A percentile compares a stretch with the other conserved stretches of the same genome.
phyloP scores from a whole-genome alignment of 192 early-diverging fungal genomes.

The Backusella sp. region DNA sequence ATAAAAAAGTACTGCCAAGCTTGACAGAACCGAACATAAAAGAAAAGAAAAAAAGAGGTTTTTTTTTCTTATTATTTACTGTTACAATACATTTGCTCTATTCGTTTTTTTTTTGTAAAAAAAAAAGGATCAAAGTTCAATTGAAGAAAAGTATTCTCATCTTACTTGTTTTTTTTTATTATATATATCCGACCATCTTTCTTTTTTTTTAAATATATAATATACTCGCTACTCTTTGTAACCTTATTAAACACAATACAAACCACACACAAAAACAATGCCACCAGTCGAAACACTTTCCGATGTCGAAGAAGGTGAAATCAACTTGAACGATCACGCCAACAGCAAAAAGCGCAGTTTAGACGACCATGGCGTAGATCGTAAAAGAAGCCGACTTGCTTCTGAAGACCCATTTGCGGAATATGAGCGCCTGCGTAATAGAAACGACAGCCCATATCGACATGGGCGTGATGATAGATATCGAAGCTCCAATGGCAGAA shows the following conservation, averaged over 20 bases:
- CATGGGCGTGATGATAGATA: neutral
- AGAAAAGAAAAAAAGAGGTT: too few species aligned
- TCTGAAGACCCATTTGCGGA: conserved; percentile 21
- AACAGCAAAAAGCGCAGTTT: conserved; percentile 1
- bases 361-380: neutral
- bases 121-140: too few species aligned
- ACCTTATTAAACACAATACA: neutral
- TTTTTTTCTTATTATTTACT: too few species aligned
- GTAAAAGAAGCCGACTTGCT: neutral
- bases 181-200: neutral
- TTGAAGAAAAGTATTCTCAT: conserved; percentile 2
- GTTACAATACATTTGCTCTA: too few species aligned
- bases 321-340: neutral
- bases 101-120: too few species aligned
- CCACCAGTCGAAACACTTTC: neutral
- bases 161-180: neutral
- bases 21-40: too few species aligned
- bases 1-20: too few species aligned
- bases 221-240: neutral
- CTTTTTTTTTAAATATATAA: neutral
- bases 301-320: conserved; percentile 17
- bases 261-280: neutral
- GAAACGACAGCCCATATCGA: neutral
- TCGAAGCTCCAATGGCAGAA: neutral
- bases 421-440: conserved; percentile 9